These are phyloP conservation scores for Cicer bijugum DNA, from an alignment of 306 rosid species.

Conservation along the genomic window DNA sequence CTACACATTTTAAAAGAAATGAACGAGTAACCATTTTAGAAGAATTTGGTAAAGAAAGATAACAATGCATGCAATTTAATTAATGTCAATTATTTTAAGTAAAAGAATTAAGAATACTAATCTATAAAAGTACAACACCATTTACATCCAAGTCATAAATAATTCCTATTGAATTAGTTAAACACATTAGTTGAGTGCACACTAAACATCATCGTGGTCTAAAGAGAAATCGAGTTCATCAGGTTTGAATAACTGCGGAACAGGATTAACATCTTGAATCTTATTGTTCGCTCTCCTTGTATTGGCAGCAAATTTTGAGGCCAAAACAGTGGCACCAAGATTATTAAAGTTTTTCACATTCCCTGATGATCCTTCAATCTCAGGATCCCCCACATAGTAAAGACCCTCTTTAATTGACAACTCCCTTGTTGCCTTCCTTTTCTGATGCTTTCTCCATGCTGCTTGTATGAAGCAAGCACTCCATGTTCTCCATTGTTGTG, in stretches of 20 bases:
- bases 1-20: neutral
- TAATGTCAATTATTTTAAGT: constrained; percentile 18
- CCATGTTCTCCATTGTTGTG: constrained; percentile 86
- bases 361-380: constrained; percentile 37
- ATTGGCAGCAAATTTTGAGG: constrained; percentile 81
- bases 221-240: constrained; percentile 81
- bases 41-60: neutral
- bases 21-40: neutral
- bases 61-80: neutral
- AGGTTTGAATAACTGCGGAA: constrained; percentile 87
- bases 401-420: constrained; percentile 59
- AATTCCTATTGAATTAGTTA: constrained; percentile 47
- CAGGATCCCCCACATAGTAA: constrained; percentile 47
- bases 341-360: constrained; percentile 37
- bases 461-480: constrained; percentile 73
- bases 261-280: constrained; percentile 50
- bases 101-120: constrained; percentile 37
- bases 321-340: constrained; percentile 69
- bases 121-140: constrained; percentile 34
- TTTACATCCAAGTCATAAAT: constrained; percentile 48
- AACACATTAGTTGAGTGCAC: constrained; percentile 40
- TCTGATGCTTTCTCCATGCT: constrained; percentile 72
- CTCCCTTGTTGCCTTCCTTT: constrained; percentile 65
- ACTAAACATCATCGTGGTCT: constrained; percentile 51
- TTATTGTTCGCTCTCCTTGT: constrained; percentile 62